Evolutionary conservation across 371 early-diverging fungal genomes (phyloP), one percentile per base, ranked within the genome.

Genomic region (Chytridium lagenaria): DNA sequence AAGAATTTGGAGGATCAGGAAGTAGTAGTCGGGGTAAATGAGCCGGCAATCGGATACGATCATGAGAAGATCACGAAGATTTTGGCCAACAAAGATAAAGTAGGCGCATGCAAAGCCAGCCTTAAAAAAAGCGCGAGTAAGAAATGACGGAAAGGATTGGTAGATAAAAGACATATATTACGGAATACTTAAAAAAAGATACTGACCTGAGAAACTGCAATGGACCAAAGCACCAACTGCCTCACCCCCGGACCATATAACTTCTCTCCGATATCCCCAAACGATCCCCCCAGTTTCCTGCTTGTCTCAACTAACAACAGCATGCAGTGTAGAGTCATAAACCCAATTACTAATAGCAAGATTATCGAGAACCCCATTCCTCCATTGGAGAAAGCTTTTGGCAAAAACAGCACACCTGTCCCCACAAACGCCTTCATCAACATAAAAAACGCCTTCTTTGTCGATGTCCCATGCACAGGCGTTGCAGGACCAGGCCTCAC

Each of bases 51-150:
- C 80, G n/a, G 92, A 85, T 2, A 90, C 73, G 19, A 88, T 82
- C 71, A 88, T 82, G 26, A 91, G 78, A 3, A 95, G 83, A 67
- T 90, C 90, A 44, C 86, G 84, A 57, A 92, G 74, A 78, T 92
- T 95, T 72, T 93, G 89, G 0, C 92, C 91, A n/a, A 95, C 90
- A 74, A 92, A 93, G 23, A 95, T 93, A 31, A 93, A 92, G 69
- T 94, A 94, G 37, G 94, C 94, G 57, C 93, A 92, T 78, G 90
- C 90, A 73, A 94, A 96, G 1, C 96, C 96, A 52, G 92, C 83
- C 84, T n/a, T n/a, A n/a, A n/a, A n/a, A n/a, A n/a, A n/a, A n/a
- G n/a, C n/a, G n/a, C n/a, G n/a, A n/a, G n/a, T n/a, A n/a, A n/a
- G n/a, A n/a, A n/a, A n/a, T n/a, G n/a, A n/a, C n/a, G n/a, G n/a